Evolutionary conservation across 2,329 filamentous ascomycete species (phyloP).

Genomic region (Zalaria sp.): DNA sequence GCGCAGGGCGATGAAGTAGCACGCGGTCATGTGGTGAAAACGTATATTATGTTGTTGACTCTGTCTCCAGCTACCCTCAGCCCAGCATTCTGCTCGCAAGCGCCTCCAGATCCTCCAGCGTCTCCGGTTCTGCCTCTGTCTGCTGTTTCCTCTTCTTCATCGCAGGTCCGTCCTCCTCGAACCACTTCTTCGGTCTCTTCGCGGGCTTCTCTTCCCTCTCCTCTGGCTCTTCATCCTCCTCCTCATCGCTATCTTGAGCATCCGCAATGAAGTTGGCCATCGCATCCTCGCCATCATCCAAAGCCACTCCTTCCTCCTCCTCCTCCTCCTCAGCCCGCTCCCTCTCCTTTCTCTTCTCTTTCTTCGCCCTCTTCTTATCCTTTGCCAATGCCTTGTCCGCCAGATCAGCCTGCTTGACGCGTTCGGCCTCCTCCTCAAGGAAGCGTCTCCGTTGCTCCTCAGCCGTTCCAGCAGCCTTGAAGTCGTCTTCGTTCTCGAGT

Average conservation of each 20-base stretch:
- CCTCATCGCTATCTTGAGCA: slow-evolving; percentile 13
- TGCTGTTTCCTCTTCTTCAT: slow-evolving; percentile 29
- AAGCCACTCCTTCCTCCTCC: slow-evolving; percentile 9
- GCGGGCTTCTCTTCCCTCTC: slow-evolving; percentile 32
- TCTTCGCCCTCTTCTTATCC: slow-evolving; percentile 65
- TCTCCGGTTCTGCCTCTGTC: slow-evolving; percentile 56
- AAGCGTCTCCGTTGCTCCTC: slow-evolving; percentile 66
- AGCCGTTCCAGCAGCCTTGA: slow-evolving; percentile 59
- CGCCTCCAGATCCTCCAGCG: slow-evolving; percentile 64
- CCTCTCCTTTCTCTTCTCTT: slow-evolving; percentile 56
- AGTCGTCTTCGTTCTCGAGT: slow-evolving; percentile 71
- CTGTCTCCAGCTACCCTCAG: not conserved
- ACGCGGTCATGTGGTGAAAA: too few relatives aligned
- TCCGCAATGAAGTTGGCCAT: slow-evolving; percentile 29
- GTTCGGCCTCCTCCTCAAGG: slow-evolving; percentile 58
- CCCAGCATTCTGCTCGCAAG: slow-evolving; percentile 56
- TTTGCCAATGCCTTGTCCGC: slow-evolving; percentile 71
- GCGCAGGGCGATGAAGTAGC: too few relatives aligned
- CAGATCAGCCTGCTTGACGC: slow-evolving; percentile 61
- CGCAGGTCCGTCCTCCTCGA: slow-evolving; percentile 50
- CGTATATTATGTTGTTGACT: too few relatives aligned
- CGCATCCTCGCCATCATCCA: slow-evolving; percentile 20
- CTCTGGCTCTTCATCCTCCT: slow-evolving; percentile 26
- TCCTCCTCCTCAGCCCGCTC: slow-evolving; percentile 40
- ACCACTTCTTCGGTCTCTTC: slow-evolving; percentile 68